A percentile compares a stretch with the other conserved stretches of the same genome.
phyloP scores from a whole-genome alignment of 2,329 filamentous ascomycete species.

The Xylariaceae sp. region DNA sequence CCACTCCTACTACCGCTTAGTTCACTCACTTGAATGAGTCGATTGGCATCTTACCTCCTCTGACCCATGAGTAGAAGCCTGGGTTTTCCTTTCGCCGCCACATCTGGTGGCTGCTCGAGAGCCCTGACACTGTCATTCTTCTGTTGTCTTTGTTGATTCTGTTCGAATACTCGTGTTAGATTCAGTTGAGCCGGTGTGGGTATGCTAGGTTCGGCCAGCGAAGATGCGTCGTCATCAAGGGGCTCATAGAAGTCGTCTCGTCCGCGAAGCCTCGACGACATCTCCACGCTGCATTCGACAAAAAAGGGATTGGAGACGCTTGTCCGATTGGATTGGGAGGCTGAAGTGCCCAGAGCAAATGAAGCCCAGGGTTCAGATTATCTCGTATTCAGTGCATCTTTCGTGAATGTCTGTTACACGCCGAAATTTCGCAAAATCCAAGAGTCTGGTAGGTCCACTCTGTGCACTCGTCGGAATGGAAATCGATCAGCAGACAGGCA shows the following conservation, averaged over 20 bases:
- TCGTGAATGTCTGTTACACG: slow-evolving; percentile 8
- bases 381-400: slow-evolving; percentile 21
- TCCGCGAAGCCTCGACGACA: slow-evolving; percentile 31
- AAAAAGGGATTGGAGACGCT: slow-evolving; percentile 15
- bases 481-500: slow-evolving; percentile 16
- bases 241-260: slow-evolving; percentile 21
- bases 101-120: slow-evolving; percentile 42
- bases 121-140: slow-evolving; percentile 49
- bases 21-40: background rate
- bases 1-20: slow-evolving; percentile 66
- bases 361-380: slow-evolving; percentile 15
- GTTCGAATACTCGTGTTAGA: slow-evolving; percentile 60
- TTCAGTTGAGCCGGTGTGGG: slow-evolving; percentile 61
- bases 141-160: slow-evolving; percentile 54
- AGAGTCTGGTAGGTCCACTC: slow-evolving; percentile 15
- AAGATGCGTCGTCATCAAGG: slow-evolving; percentile 13
- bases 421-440: slow-evolving; percentile 10
- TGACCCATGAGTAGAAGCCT: slow-evolving; percentile 92
- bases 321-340: slow-evolving; percentile 15
- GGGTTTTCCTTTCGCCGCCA: slow-evolving; percentile 67
- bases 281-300: slow-evolving; percentile 12
- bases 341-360: slow-evolving; percentile 9
- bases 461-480: slow-evolving; percentile 16
- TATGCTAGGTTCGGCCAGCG: slow-evolving; percentile 31
- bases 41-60: slow-evolving; percentile 63